phyloP scores from a whole-genome alignment of 2,329 filamentous ascomycete species.

The Fusarium sp. region DNA sequence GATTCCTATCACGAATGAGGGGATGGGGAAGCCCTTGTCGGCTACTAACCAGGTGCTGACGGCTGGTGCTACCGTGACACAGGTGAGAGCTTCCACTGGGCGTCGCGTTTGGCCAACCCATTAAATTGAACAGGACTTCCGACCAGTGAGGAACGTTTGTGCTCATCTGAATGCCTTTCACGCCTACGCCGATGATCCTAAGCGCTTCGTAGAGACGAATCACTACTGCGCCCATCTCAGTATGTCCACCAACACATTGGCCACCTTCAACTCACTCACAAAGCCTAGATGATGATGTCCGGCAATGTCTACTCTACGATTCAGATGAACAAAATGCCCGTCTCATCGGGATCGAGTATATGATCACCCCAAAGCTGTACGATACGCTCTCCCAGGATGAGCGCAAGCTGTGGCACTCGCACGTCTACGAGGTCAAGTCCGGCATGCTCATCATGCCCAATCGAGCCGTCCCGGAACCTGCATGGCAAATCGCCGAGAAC shows the following conservation, averaged over 20 bases:
- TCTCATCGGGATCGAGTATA: conserved; percentile 90
- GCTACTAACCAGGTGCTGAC: conserved; percentile 72
- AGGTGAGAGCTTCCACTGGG: conserved; percentile 56
- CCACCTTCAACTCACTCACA: conserved; percentile 56
- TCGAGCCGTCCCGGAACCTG: conserved; percentile 69
- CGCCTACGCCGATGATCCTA: conserved; percentile 81
- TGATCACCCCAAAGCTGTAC: conserved; percentile 82
- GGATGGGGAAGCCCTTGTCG: conserved; percentile 65
- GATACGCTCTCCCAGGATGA: conserved; percentile 76
- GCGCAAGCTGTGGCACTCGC: conserved; percentile 85
- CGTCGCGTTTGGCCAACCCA: background rate
- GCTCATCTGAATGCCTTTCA: conserved; percentile 92
- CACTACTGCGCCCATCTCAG: conserved; percentile 88
- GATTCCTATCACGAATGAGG: conserved; percentile 39
- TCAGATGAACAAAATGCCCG: conserved; percentile 75
- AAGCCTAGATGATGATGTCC: conserved; percentile 70
- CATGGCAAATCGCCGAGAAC: conserved; percentile 84
- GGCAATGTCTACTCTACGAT: conserved; percentile 91
- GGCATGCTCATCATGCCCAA: conserved; percentile 87
- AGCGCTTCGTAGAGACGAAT: conserved; percentile 81
- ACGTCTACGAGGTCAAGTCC: conserved; percentile 81
- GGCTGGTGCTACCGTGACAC: conserved; percentile 72
- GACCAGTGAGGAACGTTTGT: conserved; percentile 81
- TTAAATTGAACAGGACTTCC: conserved; percentile 68
- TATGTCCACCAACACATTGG: background rate